A percentile compares a stretch with the other conserved stretches of the same genome.
Conservation (phyloP, 192 early-diverging fungal species). For the Coemansia sp. region DNA sequence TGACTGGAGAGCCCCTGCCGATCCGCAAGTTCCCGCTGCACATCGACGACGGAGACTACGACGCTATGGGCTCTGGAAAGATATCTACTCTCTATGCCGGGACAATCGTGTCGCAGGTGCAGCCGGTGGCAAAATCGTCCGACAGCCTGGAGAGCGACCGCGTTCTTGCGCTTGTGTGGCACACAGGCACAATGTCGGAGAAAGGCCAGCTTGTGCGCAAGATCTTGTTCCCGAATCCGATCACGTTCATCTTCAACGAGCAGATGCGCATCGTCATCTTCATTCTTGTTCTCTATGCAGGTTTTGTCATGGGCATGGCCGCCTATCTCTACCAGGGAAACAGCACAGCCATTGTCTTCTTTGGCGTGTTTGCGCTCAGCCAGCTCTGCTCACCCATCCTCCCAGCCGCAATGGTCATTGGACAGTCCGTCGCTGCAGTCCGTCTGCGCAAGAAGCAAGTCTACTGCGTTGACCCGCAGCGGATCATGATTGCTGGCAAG, state of each 20-base stretch:
- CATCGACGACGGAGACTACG: slow-evolving; percentile 53
- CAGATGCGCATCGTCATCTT: slow-evolving; percentile 65
- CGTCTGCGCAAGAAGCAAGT: slow-evolving; percentile 59
- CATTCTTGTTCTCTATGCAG: slow-evolving; percentile 43
- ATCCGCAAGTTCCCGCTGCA: slow-evolving; percentile 73
- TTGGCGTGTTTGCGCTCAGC: slow-evolving; percentile 65
- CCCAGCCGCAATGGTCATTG: slow-evolving; percentile 62
- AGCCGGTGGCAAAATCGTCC: slow-evolving; percentile 17
- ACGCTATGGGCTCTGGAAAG: slow-evolving; percentile 51
- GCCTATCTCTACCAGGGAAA: slow-evolving; percentile 44
- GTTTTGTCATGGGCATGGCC: slow-evolving; percentile 48
- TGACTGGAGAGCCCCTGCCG: slow-evolving; percentile 80
- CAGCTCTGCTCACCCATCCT: slow-evolving; percentile 68
- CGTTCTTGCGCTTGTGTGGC: slow-evolving; percentile 46
- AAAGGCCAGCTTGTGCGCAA: slow-evolving; percentile 66
- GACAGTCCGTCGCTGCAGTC: slow-evolving; percentile 59
- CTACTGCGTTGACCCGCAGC: slow-evolving; percentile 61
- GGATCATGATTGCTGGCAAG: slow-evolving; percentile 65
- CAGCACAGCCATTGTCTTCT: slow-evolving; percentile 65
- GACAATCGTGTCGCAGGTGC: slow-evolving; percentile 60
- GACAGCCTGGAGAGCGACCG: slow-evolving; percentile 22
- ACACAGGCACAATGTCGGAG: slow-evolving; percentile 56
- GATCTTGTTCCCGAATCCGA: slow-evolving; percentile 66
- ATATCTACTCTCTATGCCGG: slow-evolving; percentile 69
- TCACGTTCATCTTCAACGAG: slow-evolving; percentile 73